Conservation (phyloP, 2,329 filamentous ascomycete species). For the Nakataea oryzae region DNA sequence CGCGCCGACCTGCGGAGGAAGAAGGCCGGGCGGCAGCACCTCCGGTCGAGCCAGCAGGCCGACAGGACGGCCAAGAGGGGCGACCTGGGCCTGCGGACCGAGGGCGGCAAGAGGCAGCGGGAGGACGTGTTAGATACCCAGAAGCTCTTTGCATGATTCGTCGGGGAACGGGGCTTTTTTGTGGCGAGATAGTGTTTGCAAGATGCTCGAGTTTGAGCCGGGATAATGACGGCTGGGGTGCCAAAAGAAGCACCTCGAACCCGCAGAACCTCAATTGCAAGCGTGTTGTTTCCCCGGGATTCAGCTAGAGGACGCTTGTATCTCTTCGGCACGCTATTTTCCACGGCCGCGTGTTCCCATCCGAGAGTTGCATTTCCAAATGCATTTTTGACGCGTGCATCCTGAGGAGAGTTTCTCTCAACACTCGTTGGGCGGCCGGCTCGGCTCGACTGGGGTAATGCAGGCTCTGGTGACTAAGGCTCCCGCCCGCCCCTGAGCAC, state of each 20-base stretch:
- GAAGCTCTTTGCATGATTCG: slow-evolving; percentile 58
- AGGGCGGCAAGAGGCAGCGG: slow-evolving; percentile 51
- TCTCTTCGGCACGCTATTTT: too few relatives aligned
- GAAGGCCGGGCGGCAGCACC: slow-evolving; percentile 70
- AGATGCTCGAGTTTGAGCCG: not conserved
- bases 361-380: too few relatives aligned
- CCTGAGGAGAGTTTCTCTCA: not conserved
- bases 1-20: slow-evolving; percentile 66
- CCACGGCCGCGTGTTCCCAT: not conserved
- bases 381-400: too few relatives aligned
- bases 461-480: not conserved
- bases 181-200: not conserved
- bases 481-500: not conserved
- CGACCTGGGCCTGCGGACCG: slow-evolving; percentile 62
- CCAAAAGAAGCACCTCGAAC: not conserved
- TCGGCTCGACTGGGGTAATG: not conserved
- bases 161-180: too few relatives aligned
- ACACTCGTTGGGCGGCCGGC: not conserved
- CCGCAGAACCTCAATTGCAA: not conserved
- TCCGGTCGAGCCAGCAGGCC: slow-evolving; percentile 61
- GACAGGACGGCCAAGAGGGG: slow-evolving; percentile 66
- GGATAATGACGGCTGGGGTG: not conserved
- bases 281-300: too few relatives aligned
- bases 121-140: slow-evolving; percentile 66
- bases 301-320: too few relatives aligned